phyloP scores from a whole-genome alignment of 352 stramenopile species.

The Globisporangium rhizosaccharum region DNA sequence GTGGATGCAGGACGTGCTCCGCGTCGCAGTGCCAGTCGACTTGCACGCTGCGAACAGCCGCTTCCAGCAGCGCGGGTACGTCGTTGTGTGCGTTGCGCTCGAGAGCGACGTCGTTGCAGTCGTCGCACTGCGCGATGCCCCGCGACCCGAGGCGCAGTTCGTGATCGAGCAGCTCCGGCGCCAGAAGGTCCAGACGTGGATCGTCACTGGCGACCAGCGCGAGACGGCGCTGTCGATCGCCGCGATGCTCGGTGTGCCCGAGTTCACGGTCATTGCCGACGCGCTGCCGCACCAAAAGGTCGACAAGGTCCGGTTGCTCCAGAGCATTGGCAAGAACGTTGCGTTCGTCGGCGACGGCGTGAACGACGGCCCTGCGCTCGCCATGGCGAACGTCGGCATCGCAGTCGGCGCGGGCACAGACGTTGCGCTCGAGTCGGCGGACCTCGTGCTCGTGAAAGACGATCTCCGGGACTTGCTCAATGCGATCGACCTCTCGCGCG shows the following conservation, averaged over 20 bases:
- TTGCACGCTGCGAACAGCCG: constrained; percentile 36
- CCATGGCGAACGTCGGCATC: constrained; percentile 61
- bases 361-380: constrained; percentile 67
- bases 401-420: constrained; percentile 62
- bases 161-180: constrained; percentile 51
- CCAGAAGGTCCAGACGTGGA: constrained; percentile 60
- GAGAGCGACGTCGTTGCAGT: constrained; percentile 45
- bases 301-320: constrained; percentile 62
- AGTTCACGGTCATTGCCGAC: constrained; percentile 55
- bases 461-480: constrained; percentile 65
- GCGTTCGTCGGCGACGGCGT: constrained; percentile 74
- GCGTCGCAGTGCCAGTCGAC: constrained; percentile 34
- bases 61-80: constrained; percentile 44
- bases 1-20: constrained; percentile 54
- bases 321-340: constrained; percentile 64
- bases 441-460: constrained; percentile 73
- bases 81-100: constrained; percentile 56
- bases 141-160: constrained; percentile 40
- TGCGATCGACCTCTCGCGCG: constrained; percentile 46
- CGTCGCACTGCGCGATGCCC: constrained; percentile 46
- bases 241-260: constrained; percentile 36
- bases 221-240: constrained; percentile 54
- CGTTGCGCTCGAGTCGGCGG: constrained; percentile 62
- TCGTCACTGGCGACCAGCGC: constrained; percentile 72
- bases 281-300: constrained; percentile 74